Evolutionary conservation across 23 red algal genomes (phyloP), one percentile per base, ranked within the genome.

Genomic region (Cyanidioschyzon merolae): DNA sequence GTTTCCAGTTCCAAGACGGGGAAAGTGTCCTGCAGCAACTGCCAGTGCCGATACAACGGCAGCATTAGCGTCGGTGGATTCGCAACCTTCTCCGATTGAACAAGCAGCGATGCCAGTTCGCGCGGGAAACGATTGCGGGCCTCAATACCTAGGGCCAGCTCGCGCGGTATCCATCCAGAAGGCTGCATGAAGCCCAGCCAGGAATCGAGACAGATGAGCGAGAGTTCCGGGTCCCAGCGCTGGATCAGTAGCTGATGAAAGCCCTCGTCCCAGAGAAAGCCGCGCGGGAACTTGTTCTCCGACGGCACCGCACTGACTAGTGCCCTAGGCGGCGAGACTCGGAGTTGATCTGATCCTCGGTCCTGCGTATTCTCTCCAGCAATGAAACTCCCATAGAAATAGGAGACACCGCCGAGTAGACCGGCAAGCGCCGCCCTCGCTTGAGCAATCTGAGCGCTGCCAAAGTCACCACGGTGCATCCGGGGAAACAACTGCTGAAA

Each of bases 221-320:
- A 80, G 32, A 98, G 85, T 38, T 67, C 58, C 1, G 84, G 35
- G 86, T 91, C 88, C 94, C 94, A 98, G 7, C 41, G 50, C 38
- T 86, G 86, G 31, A 98, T 45, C 59, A 98, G 27, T 26, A 98
- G 77, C 74, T 98, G 94, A 76, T 98, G 94, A 67, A 98, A 98
- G 2, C 94, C 94, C 76, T 98, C 94, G 68, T 98, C 94, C 94
- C 94, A 98, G 25, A 98, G 57, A 58, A 98, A 98, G 29, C 94
- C 94, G 21, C 94, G 77, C 30, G 94, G 88, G 83, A 98, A 98
- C 26, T 81, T 57, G 37, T 76, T 75, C 17, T 88, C 63, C 25
- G 94, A 90, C 37, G 94, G 94, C 39, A 88, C 85, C 1, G 94
- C 87, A 0, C 88, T 92, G 1, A 98, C 40, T 35, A 91, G 77